Percentiles rank a stretch among this genome's conserved stretches.
phyloP scores from a whole-genome alignment of 805 yeast species.

The Schizosaccharomyces lindneri region DNA sequence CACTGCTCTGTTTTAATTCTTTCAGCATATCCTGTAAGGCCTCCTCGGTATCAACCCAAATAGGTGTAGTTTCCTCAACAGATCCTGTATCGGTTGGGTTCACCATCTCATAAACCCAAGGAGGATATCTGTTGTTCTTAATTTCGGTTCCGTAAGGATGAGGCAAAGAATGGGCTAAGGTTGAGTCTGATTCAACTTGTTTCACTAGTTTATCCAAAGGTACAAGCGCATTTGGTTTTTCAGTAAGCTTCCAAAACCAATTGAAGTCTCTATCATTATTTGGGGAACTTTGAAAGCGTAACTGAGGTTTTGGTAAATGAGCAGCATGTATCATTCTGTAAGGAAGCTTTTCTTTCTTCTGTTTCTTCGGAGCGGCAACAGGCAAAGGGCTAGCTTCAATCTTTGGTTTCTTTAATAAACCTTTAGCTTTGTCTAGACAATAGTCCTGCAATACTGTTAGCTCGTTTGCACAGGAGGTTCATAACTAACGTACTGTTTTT shows the following conservation, averaged over 20 bases:
- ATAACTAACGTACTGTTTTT: conserved; percentile 19
- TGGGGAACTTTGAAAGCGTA: conserved; percentile 27
- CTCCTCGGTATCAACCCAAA: conserved; percentile 44
- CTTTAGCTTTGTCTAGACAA: conserved; percentile 17
- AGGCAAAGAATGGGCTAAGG: background rate
- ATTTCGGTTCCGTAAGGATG: conserved; percentile 67
- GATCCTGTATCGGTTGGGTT: conserved; percentile 30
- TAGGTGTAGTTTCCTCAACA: conserved; percentile 33
- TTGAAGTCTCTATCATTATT: conserved; percentile 51
- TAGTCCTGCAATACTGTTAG: conserved; percentile 6
- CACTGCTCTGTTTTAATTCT: conserved; percentile 26
- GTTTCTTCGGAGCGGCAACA: conserved; percentile 1
- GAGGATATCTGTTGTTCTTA: conserved; percentile 41
- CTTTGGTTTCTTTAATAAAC: background rate
- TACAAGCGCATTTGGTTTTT: conserved; percentile 46
- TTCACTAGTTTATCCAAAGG: conserved; percentile 28
- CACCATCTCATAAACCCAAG: conserved; percentile 20
- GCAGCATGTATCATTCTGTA: conserved; percentile 7
- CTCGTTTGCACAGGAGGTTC: background rate
- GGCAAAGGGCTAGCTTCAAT: background rate
- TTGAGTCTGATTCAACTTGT: conserved; percentile 11
- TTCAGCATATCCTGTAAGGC: conserved; percentile 29
- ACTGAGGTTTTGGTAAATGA: conserved; percentile 40
- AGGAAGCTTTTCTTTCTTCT: conserved; percentile 17
- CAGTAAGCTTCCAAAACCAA: conserved; percentile 44